These are phyloP conservation scores for Scenedesmus sp. DNA, from an alignment of 163 green algal genomes.

Conservation along the genomic window DNA sequence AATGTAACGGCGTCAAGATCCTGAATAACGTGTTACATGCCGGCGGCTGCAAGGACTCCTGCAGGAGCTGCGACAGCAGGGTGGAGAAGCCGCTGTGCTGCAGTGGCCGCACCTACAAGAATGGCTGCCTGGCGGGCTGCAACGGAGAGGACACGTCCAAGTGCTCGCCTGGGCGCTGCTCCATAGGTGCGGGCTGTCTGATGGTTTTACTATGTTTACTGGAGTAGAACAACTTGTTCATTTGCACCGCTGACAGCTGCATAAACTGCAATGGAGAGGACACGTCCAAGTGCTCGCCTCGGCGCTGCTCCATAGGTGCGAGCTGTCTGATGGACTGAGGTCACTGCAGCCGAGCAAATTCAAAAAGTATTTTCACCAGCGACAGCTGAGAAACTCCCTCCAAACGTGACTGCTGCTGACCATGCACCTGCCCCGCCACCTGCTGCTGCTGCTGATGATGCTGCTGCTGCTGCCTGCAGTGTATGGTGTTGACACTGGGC, in stretches of 20 bases:
- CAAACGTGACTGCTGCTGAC: neutral
- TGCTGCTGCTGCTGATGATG: constrained; percentile 17
- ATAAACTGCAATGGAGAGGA: constrained; percentile 1
- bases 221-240: no score
- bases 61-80: neutral
- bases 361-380: neutral
- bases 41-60: neutral
- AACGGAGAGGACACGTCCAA: neutral
- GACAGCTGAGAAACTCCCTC: neutral
- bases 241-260: neutral
- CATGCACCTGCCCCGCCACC: neutral
- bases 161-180: neutral
- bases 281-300: neutral
- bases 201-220: no score
- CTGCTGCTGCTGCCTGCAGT: constrained; percentile 38
- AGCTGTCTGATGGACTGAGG: no score
- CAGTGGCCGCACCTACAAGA: constrained; percentile 28
- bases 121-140: constrained; percentile 28
- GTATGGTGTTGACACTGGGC: constrained; percentile 6
- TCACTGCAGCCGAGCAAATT: no score
- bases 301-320: constrained; percentile 12
- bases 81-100: constrained; percentile 37
- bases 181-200: neutral
- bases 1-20: constrained; percentile 28
- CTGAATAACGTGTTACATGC: constrained; percentile 10